Evolutionary conservation across 1,284 basidiomycete genomes (phyloP).

Genomic region (Pyrrhoderma noxium): DNA sequence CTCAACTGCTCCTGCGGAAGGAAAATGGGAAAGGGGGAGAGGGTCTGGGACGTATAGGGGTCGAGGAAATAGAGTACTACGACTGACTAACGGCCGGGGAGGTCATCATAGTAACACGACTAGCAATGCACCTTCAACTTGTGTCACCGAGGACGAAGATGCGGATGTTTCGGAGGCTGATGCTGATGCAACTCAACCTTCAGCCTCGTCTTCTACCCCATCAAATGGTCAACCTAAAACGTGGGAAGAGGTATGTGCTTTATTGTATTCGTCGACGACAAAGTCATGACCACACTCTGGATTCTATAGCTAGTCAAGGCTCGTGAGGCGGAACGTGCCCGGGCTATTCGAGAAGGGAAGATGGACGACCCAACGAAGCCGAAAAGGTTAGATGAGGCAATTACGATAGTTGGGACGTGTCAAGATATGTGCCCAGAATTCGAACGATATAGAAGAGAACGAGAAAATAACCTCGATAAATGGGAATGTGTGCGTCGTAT

Average conservation of each 20-base stretch:
- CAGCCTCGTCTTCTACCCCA: constrained; percentile 34
- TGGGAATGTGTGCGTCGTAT: constrained; percentile 72
- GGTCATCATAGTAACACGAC: constrained; percentile 19
- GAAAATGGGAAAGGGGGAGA: constrained; percentile 48
- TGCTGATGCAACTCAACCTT: constrained; percentile 10
- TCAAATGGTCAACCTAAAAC: constrained; percentile 55
- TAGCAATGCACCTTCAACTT: constrained; percentile 24
- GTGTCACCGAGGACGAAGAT: constrained; percentile 24
- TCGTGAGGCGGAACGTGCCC: constrained; percentile 68
- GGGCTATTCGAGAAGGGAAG: constrained; percentile 76
- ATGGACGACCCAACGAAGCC: constrained; percentile 81
- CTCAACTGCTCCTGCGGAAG: constrained; percentile 30
- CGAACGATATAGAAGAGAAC: constrained; percentile 86
- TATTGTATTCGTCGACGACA: not conserved
- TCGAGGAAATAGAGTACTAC: constrained; percentile 27
- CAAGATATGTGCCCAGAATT: constrained; percentile 92
- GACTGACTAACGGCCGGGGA: constrained; percentile 21
- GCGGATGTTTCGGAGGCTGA: constrained; percentile 22
- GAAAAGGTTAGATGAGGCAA: constrained; percentile 79
- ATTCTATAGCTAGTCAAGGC: constrained; percentile 53
- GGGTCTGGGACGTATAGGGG: constrained; percentile 30
- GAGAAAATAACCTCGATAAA: constrained; percentile 82
- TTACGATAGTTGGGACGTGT: constrained; percentile 87
- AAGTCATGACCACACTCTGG: constrained; percentile 18
- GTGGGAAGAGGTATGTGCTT: constrained; percentile 54